phyloP scores from a whole-genome alignment of 805 yeast species.

The Nakazawaea populi region DNA sequence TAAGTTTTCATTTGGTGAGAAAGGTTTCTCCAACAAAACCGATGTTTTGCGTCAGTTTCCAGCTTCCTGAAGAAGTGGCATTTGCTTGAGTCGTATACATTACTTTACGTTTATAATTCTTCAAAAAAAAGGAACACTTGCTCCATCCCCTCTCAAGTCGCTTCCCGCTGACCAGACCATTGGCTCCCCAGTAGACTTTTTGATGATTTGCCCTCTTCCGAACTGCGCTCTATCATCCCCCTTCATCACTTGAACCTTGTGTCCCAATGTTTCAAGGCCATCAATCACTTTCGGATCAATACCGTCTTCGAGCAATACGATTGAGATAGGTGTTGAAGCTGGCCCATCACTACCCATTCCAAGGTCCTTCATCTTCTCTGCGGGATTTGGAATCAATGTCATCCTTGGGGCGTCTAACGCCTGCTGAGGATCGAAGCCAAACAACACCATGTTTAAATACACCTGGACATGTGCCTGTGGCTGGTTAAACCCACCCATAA shows the following conservation, averaged over 20 bases:
- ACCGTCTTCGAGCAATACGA: constrained; percentile 63
- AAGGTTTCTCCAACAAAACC: constrained; percentile 96
- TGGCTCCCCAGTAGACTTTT: constrained; percentile 32
- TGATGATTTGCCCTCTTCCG: constrained; percentile 74
- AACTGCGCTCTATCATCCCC: constrained; percentile 32
- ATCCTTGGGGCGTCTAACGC: constrained; percentile 74
- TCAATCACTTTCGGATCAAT: constrained; percentile 39
- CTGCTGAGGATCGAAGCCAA: constrained; percentile 64
- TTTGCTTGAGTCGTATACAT: constrained; percentile 21
- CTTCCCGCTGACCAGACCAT: constrained; percentile 64
- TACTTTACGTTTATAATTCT: not conserved
- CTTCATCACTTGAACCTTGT: constrained; percentile 36
- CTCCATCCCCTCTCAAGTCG: constrained; percentile 84
- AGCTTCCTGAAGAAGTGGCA: constrained; percentile 63
- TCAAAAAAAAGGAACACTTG: constrained; percentile 50
- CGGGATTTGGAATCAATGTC: constrained; percentile 51
- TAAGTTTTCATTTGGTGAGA: constrained; percentile 78
- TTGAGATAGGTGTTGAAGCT: constrained; percentile 49
- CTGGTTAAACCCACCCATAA: constrained; percentile 85
- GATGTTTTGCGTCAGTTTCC: constrained; percentile 86
- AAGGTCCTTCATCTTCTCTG: constrained; percentile 31
- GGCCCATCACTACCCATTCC: constrained; percentile 66
- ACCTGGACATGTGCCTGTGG: constrained; percentile 85
- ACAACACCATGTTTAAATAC: constrained; percentile 55
- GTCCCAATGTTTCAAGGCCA: constrained; percentile 49